These are phyloP conservation scores for Epithemia pelagica DNA, from an alignment of 108 stramenopile genomes.

Conservation along the genomic window DNA sequence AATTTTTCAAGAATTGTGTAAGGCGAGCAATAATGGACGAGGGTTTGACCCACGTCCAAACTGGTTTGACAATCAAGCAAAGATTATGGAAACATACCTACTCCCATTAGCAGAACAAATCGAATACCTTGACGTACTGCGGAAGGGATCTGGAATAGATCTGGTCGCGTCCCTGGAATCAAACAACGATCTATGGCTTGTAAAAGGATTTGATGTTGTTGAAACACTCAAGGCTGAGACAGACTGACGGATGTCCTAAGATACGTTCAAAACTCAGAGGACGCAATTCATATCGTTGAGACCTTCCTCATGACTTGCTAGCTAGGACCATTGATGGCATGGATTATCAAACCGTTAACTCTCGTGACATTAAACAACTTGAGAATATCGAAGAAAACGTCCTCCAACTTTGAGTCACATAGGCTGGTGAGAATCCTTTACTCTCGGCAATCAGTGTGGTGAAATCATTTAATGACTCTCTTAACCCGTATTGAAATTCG, in stretches of 20 bases:
- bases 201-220: slow-evolving; percentile 8
- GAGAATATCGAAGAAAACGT: too few species aligned
- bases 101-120: slow-evolving; percentile 27
- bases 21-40: slow-evolving; percentile 14
- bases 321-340: too few species aligned
- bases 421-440: too few species aligned
- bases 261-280: not conserved
- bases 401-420: too few species aligned
- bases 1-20: slow-evolving; percentile 25
- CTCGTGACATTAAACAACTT: too few species aligned
- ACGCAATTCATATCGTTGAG: too few species aligned
- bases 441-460: too few species aligned
- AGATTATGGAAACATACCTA: slow-evolving; percentile 38
- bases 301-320: too few species aligned
- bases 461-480: too few species aligned
- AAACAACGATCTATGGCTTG: slow-evolving; percentile 12
- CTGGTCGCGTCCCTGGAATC: not conserved
- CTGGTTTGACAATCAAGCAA: slow-evolving; percentile 43
- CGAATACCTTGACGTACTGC: slow-evolving; percentile 25
- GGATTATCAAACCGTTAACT: too few species aligned
- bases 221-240: not conserved
- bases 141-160: slow-evolving; percentile 6
- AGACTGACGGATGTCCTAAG: not conserved
- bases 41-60: slow-evolving; percentile 32
- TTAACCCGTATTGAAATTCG: too few species aligned